Base-by-base conservation (phyloP, 2,329 filamentous ascomycete species). In the Neonectria sp. region DNA sequence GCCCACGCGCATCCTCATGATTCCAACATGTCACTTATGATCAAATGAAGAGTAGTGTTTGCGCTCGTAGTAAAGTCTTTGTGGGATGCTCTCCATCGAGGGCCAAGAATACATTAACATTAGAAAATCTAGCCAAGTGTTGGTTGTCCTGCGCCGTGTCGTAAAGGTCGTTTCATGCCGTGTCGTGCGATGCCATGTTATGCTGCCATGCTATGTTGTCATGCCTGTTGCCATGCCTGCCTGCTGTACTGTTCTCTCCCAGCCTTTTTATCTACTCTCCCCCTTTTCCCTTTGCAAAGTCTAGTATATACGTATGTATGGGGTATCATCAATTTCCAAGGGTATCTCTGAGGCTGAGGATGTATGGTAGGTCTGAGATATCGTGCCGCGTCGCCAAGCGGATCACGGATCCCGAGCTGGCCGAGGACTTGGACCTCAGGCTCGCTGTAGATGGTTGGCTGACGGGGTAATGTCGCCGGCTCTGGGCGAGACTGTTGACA, bases 401-500 rank as follows among this genome's bases (percentile, higher is more conserved):
- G 49, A 88, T 86, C 5, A 88, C 84, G 6, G 83, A 86, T 7
- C 79, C 81, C 3, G 80, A 80, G 59, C 76, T 79, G 27, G 73
- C 78, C 13, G 82, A 83, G 5, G 73, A 74, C 25, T 75, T 76
- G 29, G 83, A 82, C 35, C 82, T 79, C 37, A 83, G 67, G 59
- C 83, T 86, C 15, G 78, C 72, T 35, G 76, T 82, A 2, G 82
- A 84, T 15, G 79, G 73, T 49, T 80, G 79, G 67, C 79, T 82
- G 25, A 77, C 71, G 6, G 77, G 74, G 66, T 84, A 86, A 37
- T 81, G 80, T 15, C 75, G 80, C 24, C 83, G 79, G 3, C 82
- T 82, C 73, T 82, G 83, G 33, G 85, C 81, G 62, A 87, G 82
- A 66, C 79, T 84, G 62, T 77, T 78, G 51, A 74, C 72, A 66